These are phyloP conservation scores for Leishmania gerbilli DNA, from an alignment of 208 protist species.

Conservation along the genomic window DNA sequence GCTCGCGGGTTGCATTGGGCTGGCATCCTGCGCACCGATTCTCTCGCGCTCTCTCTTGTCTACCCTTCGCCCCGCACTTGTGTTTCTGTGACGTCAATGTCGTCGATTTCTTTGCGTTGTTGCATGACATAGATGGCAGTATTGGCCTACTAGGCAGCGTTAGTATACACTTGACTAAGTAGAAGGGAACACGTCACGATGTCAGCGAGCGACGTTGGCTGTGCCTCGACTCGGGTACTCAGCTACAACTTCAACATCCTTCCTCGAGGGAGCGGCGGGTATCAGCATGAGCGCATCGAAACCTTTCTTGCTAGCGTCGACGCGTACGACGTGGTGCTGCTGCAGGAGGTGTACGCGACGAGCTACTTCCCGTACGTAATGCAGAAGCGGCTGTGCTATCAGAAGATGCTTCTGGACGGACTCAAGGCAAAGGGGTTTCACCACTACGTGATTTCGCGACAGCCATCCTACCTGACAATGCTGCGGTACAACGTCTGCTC, in stretches of 20 bases:
- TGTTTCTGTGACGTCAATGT: too few relatives aligned
- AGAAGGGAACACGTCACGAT: slow-evolving; percentile 3
- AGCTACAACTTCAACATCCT: slow-evolving; percentile 93
- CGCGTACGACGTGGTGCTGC: slow-evolving; percentile 80
- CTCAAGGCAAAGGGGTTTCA: slow-evolving; percentile 73
- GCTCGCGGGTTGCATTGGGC: too few relatives aligned
- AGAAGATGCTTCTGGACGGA: slow-evolving; percentile 74
- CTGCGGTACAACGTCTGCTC: slow-evolving; percentile 74
- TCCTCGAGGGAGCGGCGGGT: slow-evolving; percentile 74
- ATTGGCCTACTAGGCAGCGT: neutral
- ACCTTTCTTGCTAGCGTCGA: slow-evolving; percentile 70
- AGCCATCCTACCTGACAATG: slow-evolving; percentile 86
- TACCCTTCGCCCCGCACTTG: neutral
- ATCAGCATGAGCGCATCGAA: slow-evolving; percentile 83
- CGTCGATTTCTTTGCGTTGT: neutral
- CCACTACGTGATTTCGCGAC: slow-evolving; percentile 85
- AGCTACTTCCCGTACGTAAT: slow-evolving; percentile 78
- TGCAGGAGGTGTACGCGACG: slow-evolving; percentile 89
- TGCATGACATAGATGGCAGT: neutral
- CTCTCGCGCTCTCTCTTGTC: neutral
- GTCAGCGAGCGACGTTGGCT: slow-evolving; percentile 7
- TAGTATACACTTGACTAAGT: neutral
- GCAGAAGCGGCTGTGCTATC: slow-evolving; percentile 75
- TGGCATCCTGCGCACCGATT: too few relatives aligned
- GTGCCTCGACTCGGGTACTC: slow-evolving; percentile 60